Conservation (phyloP, 768 basidiomycete species). For the Exidia glandulosa region DNA sequence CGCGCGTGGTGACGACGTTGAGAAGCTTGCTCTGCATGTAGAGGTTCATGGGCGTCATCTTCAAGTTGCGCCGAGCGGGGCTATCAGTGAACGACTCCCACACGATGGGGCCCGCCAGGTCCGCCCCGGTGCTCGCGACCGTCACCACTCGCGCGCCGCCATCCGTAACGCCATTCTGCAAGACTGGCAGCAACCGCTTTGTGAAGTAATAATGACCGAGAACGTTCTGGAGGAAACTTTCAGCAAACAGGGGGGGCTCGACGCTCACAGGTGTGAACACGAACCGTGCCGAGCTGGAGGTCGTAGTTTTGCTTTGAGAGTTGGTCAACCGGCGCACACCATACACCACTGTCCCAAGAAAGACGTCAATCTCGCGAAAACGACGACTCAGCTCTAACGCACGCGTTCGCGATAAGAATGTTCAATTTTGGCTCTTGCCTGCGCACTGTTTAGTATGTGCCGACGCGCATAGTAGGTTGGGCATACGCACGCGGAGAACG, state of each 20-base stretch:
- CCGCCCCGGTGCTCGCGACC: not conserved
- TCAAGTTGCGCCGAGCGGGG: not conserved
- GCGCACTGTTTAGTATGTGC: not conserved
- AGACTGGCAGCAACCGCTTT: slow-evolving; percentile 6
- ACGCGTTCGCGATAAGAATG: not conserved
- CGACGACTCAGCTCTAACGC: too few relatives aligned
- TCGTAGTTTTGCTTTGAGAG: slow-evolving; percentile 31
- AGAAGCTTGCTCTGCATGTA: not conserved
- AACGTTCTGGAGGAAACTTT: slow-evolving; percentile 5
- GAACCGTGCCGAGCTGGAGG: slow-evolving; percentile 13
- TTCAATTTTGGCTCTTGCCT: not conserved
- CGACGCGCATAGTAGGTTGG: not conserved
- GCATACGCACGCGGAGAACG: slow-evolving; percentile 4
- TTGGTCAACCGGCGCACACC: slow-evolving; percentile 17
- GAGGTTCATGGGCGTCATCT: not conserved
- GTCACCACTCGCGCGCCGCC: slow-evolving; percentile 1
- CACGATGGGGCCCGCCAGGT: not conserved
- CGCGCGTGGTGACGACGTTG: slow-evolving; percentile 10
- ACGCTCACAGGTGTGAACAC: too few relatives aligned
- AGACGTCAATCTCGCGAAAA: not conserved
- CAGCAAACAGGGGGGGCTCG: too few relatives aligned
- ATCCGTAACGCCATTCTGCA: slow-evolving; percentile 1
- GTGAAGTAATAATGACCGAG: slow-evolving; percentile 11
- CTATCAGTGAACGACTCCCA: not conserved
- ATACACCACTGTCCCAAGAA: slow-evolving; percentile 22